These are phyloP conservation scores for Podospora anserina DNA, from an alignment of 495 filamentous ascomycete species.

Conservation along the genomic window DNA sequence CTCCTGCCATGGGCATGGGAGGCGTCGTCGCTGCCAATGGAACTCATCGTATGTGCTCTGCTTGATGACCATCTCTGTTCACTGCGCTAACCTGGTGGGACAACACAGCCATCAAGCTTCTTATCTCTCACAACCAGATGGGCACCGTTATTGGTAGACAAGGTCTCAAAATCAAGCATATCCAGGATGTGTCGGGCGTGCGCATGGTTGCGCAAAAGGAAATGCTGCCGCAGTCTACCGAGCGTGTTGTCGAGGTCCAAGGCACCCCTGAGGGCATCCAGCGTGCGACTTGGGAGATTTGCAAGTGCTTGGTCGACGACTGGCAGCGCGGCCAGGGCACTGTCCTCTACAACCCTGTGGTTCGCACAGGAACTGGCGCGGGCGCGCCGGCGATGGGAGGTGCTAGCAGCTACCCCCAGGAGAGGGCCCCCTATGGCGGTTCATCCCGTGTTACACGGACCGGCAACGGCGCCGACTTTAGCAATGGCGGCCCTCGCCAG, in stretches of 20 bases:
- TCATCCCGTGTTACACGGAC: conserved; percentile 81
- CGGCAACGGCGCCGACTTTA: conserved; percentile 97
- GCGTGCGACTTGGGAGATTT: conserved; percentile 96
- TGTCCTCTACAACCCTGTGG: conserved; percentile 92
- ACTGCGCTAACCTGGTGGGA: conserved; percentile 22
- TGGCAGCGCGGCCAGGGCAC: conserved; percentile 95
- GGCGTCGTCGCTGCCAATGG: conserved; percentile 78
- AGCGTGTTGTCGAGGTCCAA: conserved; percentile 94
- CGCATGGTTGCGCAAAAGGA: conserved; percentile 99
- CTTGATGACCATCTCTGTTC: background rate
- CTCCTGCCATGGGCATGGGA: conserved; percentile 92
- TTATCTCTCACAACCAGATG: conserved; percentile 99
- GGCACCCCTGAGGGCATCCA: conserved; percentile 91
- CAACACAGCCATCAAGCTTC: conserved; percentile 77
- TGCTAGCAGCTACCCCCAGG: conserved; percentile 30
- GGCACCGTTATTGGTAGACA: conserved; percentile 96
- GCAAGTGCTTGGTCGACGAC: conserved; percentile 96
- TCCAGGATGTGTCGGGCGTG: conserved; percentile 93
- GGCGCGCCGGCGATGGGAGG: conserved; percentile 45
- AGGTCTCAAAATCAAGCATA: conserved; percentile 98
- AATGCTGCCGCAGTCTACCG: conserved; percentile 99
- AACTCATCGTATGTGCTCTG: conserved; percentile 75
- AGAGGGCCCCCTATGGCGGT: conserved; percentile 53
- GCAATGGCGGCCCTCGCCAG: conserved; percentile 62
- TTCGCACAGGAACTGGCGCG: conserved; percentile 66